These are phyloP conservation scores for Aplosporella prunicola DNA, from an alignment of 2,329 filamentous ascomycete species.

Conservation along the genomic window DNA sequence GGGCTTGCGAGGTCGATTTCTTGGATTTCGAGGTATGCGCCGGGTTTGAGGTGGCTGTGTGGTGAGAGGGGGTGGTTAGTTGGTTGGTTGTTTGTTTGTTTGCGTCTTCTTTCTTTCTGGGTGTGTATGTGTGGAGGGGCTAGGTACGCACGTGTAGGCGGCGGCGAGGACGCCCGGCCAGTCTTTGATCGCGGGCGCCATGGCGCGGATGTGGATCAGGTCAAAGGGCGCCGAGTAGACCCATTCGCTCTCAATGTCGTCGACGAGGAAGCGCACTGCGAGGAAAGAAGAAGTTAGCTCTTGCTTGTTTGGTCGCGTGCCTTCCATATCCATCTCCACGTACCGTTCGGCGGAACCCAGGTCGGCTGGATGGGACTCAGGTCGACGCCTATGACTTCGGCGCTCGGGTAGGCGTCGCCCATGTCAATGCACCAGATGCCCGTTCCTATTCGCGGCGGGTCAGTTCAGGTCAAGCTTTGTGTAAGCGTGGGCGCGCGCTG, in stretches of 20 bases:
- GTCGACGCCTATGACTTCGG: conserved; percentile 28
- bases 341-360: conserved; percentile 18
- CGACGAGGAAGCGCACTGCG: conserved; percentile 41
- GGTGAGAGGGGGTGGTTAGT: no score
- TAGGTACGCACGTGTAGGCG: conserved; percentile 17
- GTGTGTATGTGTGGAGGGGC: no score
- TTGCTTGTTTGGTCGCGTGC: no score
- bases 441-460: no score
- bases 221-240: conserved; percentile 33
- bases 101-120: no score
- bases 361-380: conserved; percentile 29
- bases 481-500: no score
- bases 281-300: no score
- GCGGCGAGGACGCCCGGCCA: conserved; percentile 40
- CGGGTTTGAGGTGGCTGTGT: conserved; percentile 31
- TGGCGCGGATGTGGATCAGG: conserved; percentile 40
- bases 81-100: no score
- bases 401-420: conserved; percentile 25
- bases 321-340: no score
- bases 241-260: conserved; percentile 38
- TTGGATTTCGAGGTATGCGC: conserved; percentile 42
- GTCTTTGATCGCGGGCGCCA: conserved; percentile 46
- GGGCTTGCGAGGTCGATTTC: conserved; percentile 35
- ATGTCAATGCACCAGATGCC: conserved; percentile 33
- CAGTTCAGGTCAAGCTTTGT: no score